phyloP scores from a whole-genome alignment of 495 filamentous ascomycete genomes.

The Usnea hakonensis region DNA sequence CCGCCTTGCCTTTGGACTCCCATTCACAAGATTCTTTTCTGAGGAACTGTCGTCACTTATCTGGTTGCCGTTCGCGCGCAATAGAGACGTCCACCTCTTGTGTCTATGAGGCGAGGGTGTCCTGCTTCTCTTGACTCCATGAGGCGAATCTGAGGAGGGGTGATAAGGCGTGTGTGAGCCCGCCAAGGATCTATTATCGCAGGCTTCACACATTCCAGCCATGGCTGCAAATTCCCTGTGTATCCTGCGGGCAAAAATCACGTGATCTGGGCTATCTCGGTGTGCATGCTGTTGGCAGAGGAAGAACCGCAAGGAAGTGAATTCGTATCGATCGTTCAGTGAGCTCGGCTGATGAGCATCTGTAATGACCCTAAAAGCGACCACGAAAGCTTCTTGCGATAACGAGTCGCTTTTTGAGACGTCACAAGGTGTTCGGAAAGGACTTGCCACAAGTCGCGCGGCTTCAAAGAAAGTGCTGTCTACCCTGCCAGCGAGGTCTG shows the following conservation, averaged over 20 bases:
- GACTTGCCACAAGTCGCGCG: constrained; percentile 42
- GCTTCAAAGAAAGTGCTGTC: constrained; percentile 40
- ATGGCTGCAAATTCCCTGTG: constrained; percentile 38
- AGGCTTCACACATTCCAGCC: constrained; percentile 13
- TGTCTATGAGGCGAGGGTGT: constrained; percentile 28
- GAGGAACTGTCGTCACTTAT: constrained; percentile 29
- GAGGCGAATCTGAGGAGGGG: constrained; percentile 22
- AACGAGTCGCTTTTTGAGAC: constrained; percentile 12
- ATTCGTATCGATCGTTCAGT: constrained; percentile 35
- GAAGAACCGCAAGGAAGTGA: constrained; percentile 50
- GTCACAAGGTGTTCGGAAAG: constrained; percentile 41
- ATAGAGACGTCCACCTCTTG: constrained; percentile 7
- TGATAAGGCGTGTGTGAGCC: constrained; percentile 29
- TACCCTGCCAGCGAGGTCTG: constrained; percentile 35
- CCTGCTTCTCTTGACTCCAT: constrained; percentile 12
- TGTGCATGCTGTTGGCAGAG: constrained; percentile 49
- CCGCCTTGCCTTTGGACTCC: constrained; percentile 10
- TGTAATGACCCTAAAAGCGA: constrained; percentile 50
- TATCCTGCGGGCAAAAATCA: constrained; percentile 43
- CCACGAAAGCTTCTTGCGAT: constrained; percentile 33
- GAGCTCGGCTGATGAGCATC: constrained; percentile 42
- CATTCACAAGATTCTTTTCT: constrained; percentile 19
- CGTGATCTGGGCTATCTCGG: constrained; percentile 40
- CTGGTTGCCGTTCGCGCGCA: neutral
- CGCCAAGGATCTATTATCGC: constrained; percentile 30